Conservation (phyloP, 257 asterid genomes). For the Fraxinus quadrangulata region DNA sequence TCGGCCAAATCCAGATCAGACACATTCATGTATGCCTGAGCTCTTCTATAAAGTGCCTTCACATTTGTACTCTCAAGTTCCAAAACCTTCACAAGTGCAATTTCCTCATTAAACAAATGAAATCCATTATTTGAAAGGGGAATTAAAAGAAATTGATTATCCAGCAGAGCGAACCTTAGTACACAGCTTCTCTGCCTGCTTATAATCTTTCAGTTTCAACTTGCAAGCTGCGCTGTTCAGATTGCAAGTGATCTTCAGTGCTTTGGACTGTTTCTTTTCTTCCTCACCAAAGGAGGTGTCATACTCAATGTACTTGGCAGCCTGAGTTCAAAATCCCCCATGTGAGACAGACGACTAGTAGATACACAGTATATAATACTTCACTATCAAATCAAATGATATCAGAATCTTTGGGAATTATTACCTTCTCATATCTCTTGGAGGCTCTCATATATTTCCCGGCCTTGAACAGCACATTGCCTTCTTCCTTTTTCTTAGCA, state of each 20-base stretch:
- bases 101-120: neutral
- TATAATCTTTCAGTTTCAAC: constrained; percentile 49
- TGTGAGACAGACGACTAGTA: constrained; percentile 1
- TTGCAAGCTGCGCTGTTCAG: constrained; percentile 56
- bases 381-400: neutral
- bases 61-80: constrained; percentile 36
- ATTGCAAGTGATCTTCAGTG: constrained; percentile 45
- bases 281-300: constrained; percentile 47
- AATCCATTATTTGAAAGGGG: neutral
- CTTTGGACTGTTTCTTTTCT: constrained; percentile 49
- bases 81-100: constrained; percentile 23
- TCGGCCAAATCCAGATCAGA: constrained; percentile 37
- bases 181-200: constrained; percentile 49
- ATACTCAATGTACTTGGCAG: constrained; percentile 49
- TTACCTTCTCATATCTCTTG: constrained; percentile 73
- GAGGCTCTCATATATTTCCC: constrained; percentile 64
- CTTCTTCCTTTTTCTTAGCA: constrained; percentile 72
- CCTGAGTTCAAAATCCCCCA: constrained; percentile 43
- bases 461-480: constrained; percentile 58
- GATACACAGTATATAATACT: too few relatives aligned
- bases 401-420: neutral
- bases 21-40: constrained; percentile 34
- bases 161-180: constrained; percentile 38
- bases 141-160: neutral
- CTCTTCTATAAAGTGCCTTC: constrained; percentile 38